These are phyloP conservation scores for Umbilicus rupestris DNA, from an alignment of 164 flowering plant species.

Conservation along the genomic window DNA sequence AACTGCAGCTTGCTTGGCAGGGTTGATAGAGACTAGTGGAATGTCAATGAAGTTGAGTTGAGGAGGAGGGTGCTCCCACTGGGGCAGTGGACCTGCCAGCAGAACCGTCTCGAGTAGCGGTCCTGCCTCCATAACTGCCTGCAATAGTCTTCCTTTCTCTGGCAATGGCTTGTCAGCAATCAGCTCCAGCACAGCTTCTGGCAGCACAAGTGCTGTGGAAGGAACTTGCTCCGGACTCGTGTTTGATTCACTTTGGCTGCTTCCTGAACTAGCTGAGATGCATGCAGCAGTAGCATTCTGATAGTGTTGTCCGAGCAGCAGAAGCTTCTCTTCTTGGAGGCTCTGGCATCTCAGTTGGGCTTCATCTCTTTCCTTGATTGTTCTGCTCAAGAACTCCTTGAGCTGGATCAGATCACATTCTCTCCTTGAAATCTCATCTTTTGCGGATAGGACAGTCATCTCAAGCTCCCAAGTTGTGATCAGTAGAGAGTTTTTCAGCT, in stretches of 20 bases:
- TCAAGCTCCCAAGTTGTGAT: constrained; percentile 48
- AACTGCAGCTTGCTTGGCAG: too few relatives aligned
- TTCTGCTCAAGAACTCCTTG: constrained; percentile 23
- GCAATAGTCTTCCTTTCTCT: constrained; percentile 30
- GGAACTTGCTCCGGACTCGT: too few relatives aligned
- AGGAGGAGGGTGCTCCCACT: constrained; percentile 40
- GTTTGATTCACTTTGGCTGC: neutral
- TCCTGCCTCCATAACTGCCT: constrained; percentile 36
- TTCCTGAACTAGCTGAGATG: neutral
- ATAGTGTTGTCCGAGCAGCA: constrained; percentile 17
- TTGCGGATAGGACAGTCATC: constrained; percentile 27
- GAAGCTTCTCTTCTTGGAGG: constrained; percentile 25
- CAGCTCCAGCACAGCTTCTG: neutral
- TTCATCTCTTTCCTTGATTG: constrained; percentile 39
- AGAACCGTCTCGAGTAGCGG: constrained; percentile 31
- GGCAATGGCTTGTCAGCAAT: constrained; percentile 24
- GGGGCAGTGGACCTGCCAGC: constrained; percentile 37
- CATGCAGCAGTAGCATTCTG: constrained; percentile 7
- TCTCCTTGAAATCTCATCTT: constrained; percentile 41
- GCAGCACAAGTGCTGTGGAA: too few relatives aligned
- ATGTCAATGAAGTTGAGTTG: constrained; percentile 24
- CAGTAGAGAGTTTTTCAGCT: constrained; percentile 36
- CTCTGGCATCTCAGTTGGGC: constrained; percentile 25
- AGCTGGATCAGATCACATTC: constrained; percentile 34
- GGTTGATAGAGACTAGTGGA: constrained; percentile 21